A percentile compares a stretch with the other conserved stretches of the same genome.
Evolutionary conservation across 306 rosid genomes (phyloP).

Genomic region (Acacia crassicarpa): DNA sequence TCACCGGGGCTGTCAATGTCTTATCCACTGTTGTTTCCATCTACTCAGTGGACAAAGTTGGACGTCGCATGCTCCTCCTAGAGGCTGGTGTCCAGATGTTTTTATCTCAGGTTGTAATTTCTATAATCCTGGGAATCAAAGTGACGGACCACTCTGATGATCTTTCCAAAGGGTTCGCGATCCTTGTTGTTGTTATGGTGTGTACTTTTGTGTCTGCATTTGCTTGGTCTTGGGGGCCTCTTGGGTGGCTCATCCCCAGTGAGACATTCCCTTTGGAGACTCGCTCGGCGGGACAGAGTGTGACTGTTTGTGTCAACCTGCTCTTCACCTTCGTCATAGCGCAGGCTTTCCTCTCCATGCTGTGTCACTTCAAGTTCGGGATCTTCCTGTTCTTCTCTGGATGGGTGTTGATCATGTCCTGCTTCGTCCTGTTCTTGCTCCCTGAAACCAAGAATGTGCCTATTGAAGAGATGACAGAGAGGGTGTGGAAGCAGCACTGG

Average conservation of each 20-base stretch:
- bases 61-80: slow-evolving; percentile 69
- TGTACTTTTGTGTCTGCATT: slow-evolving; percentile 81
- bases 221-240: slow-evolving; percentile 98
- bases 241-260: slow-evolving; percentile 89
- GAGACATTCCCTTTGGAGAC: slow-evolving; percentile 93
- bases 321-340: slow-evolving; percentile 88
- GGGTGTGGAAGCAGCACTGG: slow-evolving; percentile 94
- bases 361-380: slow-evolving; percentile 87
- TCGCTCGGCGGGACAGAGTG: slow-evolving; percentile 91
- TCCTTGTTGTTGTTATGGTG: slow-evolving; percentile 66
- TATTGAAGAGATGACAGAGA: slow-evolving; percentile 87
- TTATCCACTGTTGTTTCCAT: slow-evolving; percentile 74
- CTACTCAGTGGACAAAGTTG: slow-evolving; percentile 80
- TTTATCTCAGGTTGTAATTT: slow-evolving; percentile 68
- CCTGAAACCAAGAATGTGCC: slow-evolving; percentile 94
- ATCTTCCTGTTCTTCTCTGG: slow-evolving; percentile 88
- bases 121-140: slow-evolving; percentile 60
- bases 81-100: slow-evolving; percentile 96
- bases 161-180: slow-evolving; percentile 46
- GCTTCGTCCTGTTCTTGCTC: slow-evolving; percentile 65
- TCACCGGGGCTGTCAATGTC: slow-evolving; percentile 87
- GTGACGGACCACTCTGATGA: slow-evolving; percentile 48
- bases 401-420: slow-evolving; percentile 80
- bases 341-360: slow-evolving; percentile 89
- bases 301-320: slow-evolving; percentile 76